Evolutionary conservation across 495 filamentous ascomycete species (phyloP).

Genomic region (Aspergillus haitiensis): DNA sequence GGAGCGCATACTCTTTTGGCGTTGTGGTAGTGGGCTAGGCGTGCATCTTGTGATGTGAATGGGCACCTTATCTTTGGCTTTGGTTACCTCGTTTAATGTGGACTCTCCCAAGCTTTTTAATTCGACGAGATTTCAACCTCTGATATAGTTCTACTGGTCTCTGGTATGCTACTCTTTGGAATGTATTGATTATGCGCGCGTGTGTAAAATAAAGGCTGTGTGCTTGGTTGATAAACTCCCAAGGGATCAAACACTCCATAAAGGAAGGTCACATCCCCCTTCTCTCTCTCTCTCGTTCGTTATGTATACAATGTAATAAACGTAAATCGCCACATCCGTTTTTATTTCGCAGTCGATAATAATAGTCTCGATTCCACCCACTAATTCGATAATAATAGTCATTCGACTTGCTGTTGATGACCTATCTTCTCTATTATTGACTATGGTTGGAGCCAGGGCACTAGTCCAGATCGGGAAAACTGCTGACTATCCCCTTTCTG

Average conservation of each 20-base stretch:
- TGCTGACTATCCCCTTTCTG: background rate
- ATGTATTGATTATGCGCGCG: background rate
- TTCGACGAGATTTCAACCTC: slow-evolving; percentile 2
- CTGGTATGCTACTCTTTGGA: background rate
- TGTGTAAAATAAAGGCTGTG: slow-evolving; percentile 2
- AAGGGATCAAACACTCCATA: no score
- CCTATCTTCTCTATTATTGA: background rate
- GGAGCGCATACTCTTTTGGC: slow-evolving; percentile 36
- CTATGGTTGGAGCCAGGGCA: background rate
- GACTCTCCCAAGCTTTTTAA: slow-evolving; percentile 9
- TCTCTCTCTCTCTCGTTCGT: no score
- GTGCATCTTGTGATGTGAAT: slow-evolving; percentile 37
- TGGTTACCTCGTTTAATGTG: slow-evolving; percentile 14
- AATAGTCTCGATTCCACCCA: no score
- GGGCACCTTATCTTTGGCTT: slow-evolving; percentile 23
- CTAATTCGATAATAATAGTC: no score
- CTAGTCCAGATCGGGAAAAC: slow-evolving; percentile 7
- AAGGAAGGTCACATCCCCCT: no score
- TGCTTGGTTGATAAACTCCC: background rate
- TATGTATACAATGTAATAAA: no score
- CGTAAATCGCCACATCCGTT: no score
- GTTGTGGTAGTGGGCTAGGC: slow-evolving; percentile 29
- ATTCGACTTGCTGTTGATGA: no score
- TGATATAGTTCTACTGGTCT: background rate
- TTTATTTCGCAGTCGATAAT: no score